Conservation (phyloP, 306 rosid genomes). For the Crataegus laevigata region DNA sequence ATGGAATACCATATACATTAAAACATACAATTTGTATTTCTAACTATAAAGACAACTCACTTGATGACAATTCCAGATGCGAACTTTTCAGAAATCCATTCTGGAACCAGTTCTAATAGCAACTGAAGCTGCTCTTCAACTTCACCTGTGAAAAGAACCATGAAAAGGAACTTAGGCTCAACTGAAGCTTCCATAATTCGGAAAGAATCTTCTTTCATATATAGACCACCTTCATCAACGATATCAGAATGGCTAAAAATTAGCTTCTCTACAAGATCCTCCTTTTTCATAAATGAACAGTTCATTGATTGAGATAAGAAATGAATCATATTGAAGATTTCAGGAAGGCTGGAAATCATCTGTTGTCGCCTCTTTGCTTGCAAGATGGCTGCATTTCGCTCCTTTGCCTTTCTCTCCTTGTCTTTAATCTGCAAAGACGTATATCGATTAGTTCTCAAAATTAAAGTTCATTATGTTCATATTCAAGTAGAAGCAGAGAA, state of each 20-base stretch:
- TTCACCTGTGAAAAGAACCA: constrained; percentile 43
- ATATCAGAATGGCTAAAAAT: constrained; percentile 38
- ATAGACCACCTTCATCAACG: constrained; percentile 58
- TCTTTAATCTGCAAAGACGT: constrained; percentile 57
- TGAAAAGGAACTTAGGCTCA: constrained; percentile 15
- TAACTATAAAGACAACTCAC: constrained; percentile 32
- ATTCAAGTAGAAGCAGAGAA: neutral
- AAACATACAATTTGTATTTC: neutral
- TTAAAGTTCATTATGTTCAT: neutral
- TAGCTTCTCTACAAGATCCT: constrained; percentile 69
- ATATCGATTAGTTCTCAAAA: constrained; percentile 4
- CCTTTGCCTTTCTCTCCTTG: constrained; percentile 39
- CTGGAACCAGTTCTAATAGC: constrained; percentile 64
- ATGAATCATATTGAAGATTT: constrained; percentile 67
- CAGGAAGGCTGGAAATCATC: constrained; percentile 61
- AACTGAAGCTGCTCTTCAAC: constrained; percentile 62
- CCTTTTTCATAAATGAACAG: constrained; percentile 49
- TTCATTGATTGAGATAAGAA: constrained; percentile 46
- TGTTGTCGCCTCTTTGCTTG: constrained; percentile 64
- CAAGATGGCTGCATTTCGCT: constrained; percentile 26
- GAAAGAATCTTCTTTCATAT: neutral
- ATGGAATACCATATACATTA: neutral
- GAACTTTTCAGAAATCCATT: constrained; percentile 72
- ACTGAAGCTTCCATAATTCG: neutral
- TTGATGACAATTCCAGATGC: constrained; percentile 40